Percentiles rank a stretch among this genome's conserved stretches.
phyloP scores from a whole-genome alignment of 169 alveolate genomes.

The Theileria annulata region DNA sequence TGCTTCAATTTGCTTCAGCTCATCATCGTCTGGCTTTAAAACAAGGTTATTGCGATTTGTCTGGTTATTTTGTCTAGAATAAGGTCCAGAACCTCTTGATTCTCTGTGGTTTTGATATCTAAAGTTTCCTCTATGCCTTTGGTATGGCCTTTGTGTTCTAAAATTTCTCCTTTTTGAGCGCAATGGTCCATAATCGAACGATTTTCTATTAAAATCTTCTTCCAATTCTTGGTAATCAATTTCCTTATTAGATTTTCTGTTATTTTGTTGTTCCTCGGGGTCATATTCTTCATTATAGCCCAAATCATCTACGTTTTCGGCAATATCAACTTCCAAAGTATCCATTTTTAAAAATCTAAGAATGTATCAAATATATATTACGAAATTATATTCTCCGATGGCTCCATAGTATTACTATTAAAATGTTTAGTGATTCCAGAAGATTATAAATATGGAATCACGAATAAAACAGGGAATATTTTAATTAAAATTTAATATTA shows the following conservation, averaged over 20 bases:
- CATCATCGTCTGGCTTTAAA: conserved; percentile 8
- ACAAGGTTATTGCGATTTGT: neutral
- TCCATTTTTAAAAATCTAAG: conserved; percentile 33
- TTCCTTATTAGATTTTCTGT: neutral
- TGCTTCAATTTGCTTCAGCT: conserved; percentile 32
- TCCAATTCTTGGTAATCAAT: neutral
- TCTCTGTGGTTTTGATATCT: conserved; percentile 6
- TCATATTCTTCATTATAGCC: conserved; percentile 13
- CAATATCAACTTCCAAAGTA: conserved; percentile 55
- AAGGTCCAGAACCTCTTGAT: conserved; percentile 7
- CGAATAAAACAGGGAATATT: neutral
- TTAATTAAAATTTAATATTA: too few relatives aligned
- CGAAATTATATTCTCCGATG: neutral
- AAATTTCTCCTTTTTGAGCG: neutral
- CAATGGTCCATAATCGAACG: conserved; percentile 8
- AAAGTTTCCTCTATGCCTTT: neutral
- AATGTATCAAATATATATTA: neutral
- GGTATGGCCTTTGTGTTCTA: conserved; percentile 11
- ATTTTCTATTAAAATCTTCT: neutral
- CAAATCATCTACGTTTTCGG: conserved; percentile 54
- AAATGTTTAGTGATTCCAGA: neutral
- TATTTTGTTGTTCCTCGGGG: neutral
- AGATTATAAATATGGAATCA: neutral
- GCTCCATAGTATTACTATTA: neutral
- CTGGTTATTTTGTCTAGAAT: neutral